Base-by-base conservation (phyloP, 140 eudicot species). In the Erigeron philadelphicus region DNA sequence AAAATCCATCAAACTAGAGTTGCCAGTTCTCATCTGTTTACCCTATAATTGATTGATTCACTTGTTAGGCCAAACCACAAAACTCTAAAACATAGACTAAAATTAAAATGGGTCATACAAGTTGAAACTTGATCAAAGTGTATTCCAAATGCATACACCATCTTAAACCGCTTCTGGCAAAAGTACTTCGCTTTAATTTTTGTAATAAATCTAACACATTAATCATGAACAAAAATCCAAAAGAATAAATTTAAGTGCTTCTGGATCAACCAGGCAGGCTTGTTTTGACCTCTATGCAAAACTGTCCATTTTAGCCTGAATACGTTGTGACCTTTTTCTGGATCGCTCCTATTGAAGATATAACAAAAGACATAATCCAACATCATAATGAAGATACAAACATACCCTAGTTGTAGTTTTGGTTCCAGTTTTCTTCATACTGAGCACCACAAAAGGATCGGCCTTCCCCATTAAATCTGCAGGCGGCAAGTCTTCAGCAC, bases 401-500 rank as follows among this genome's bases (percentile, higher is more conserved):
- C 59, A 38, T 74, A 93, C 98, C 90, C 95, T 72, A 50, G 98
- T 86, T 83, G 80, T 89, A 79, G 78, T 89, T 79, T 71, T 85
- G 10, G 83, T 71, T 71, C 76, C 90, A 1, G 88, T 75, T 85
- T 93, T 93, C 83, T 85, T 93, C 96, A 93, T 75, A 17, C 78
- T 83, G 35, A 93, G 81, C 61, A 81, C 84, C 16, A 87, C 90
- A 74, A 70, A 93, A 7, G 98, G 98, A 72, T 93, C 97, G 12
- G 98, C 92, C 76, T 93, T 93, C 40, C 98, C 98, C 86, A 85
- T 71, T 35, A 93, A 38, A 78, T 93, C 98, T 31, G 94, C 82
- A 12, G 97, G 84, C 38, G 95, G 84, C 79, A 93, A 74, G 67
- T 93, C 96, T 57, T 89, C 95, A 42, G 90, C 98, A 71, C 96